Base-by-base conservation (phyloP, 2,329 filamentous ascomycete species). In the Ascochyta viciae-villosae region DNA sequence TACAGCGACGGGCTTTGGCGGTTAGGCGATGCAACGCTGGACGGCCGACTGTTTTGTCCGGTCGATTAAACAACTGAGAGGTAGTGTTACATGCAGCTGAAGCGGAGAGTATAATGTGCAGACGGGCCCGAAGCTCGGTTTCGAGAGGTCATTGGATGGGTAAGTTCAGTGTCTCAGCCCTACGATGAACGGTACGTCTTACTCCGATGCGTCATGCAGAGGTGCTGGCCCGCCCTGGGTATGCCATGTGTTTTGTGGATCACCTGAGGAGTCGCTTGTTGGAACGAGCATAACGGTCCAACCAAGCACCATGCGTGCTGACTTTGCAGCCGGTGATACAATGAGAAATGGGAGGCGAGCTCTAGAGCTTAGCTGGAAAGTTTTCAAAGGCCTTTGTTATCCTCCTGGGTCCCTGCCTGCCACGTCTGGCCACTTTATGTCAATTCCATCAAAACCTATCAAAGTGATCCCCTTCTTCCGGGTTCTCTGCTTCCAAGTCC, bases 1-100 rank as follows among this genome's bases (percentile, higher is more conserved):
- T 51, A 56, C 53, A 51, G 31, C 37, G 42, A 51, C 26, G 42
- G 38, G 42, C 22, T 43, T 34, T 22, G 37, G 47, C 37, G 42
- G 42, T 38, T 51, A 41, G 24, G 37, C 47, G 34, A 51, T 56
- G 53, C 53, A 56, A 56, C 53, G 48, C 53, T 51, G 53, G 38
- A 47, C 48, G 47, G 42, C n/a, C 33, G 47, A 29, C 37, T 41
- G 19, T 38, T 33, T 41, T 26, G 27, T 37, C 26, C 40, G 37
- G 40, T 37, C 23, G 2, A 29, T 13, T 12, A 6, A 33, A 27
- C 22, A 19, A 31, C 15, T 10, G 22, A 13, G 33, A 46, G 38
- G 29, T 33, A 43, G 13, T 48, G 48, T 48, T 56, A 43, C 47
- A 56, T 56, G 47, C 47, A 56, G 53, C 53, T 50, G 53, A 56